Evolutionary conservation across 768 basidiomycete genomes (phyloP), one percentile per base, ranked within the genome.

Genomic region (Suillus tomentosus): DNA sequence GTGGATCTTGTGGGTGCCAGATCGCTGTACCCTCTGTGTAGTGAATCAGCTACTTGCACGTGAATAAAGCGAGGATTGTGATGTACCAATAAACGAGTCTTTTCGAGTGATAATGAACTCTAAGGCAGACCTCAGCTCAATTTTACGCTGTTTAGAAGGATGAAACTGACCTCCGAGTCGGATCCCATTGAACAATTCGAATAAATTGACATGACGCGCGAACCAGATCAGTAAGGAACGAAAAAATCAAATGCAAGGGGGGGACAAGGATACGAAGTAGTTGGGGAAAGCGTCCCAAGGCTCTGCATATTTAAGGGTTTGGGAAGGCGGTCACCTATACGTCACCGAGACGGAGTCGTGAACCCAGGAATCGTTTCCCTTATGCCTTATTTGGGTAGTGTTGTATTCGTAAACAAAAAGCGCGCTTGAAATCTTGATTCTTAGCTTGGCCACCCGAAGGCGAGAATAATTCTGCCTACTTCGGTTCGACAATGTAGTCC

Each of bases 1-100:
- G 75, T 85, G 88, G 48, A 92, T 80, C 77, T 87, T 87, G 66
- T 86, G 83, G 1, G 82, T 84, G 61, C 88, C 88, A 19, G 68
- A 70, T 3, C 79, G 74, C 39, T 79, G 74, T 11, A 62, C 71
- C 43, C 74, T 68, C 74, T 76, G 47, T 55, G 11, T 17, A 42
- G 36, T 58, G 47, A 68, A 56, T 48, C n/a, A 22, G 19, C 43
- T 19, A n/a, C 53, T 54, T 36, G 53, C 1, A 27, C 15, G 27
- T 17, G 24, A 17, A 36, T 9, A 36, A 2, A 17, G 27, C 3
- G 13, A 60, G 5, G 37, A 63, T 2, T 24, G 39, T 5, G 6
- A n/a, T 56, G 62, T 61, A 74, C 76, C 60, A 68, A 51, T 45
- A 48, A 58, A 10, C 62, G 54, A 36, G 61, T 27, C 36, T 66